Evolutionary conservation across 305 asterid genomes (phyloP), one percentile per base, ranked within the genome.

Genomic region (Fraxinus velutina): DNA sequence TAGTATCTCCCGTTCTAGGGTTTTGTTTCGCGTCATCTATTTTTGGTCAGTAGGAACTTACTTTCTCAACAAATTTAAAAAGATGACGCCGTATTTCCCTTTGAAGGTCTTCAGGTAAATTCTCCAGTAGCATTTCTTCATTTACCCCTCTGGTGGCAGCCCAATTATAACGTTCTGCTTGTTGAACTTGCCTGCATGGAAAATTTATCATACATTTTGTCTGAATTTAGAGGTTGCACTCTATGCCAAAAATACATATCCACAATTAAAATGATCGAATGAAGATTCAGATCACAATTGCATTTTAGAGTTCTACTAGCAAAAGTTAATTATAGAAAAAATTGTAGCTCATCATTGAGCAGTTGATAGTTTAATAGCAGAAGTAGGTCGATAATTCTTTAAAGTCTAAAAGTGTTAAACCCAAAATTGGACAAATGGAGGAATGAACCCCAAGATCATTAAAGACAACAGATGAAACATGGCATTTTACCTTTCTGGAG

Each of bases 101-200:
- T 84, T 91, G 93, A 74, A 92, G 92, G 78, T 92, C 93, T 86
- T 91, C 97, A 13, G 97, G 97, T 30, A 92, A 87, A 82, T 91
- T 88, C 87, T 91, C 95, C 90, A 92, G 81, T 9, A 92, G 84
- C 88, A 88, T 79, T 84, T 88, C 93, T 84, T 92, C 97, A 84
- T 93, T 91, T 73, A 93, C 97, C 34, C 98, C 98, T 82, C 93
- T 81, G 21, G 97, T 92, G 64, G 98, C 97, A 37, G 95, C 97
- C 98, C 98, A 94, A 75, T 82, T 86, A 73, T 88, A 94, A 42
- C 96, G 92, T 78, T 93, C 97, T 7, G 98, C 91, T 78, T 86
- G 92, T 81, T 89, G 91, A 64, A 94, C 95, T 85, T 80, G 90
- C 83, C 97, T 92, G 84, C 87, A 81, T 3, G 37, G 64, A 37